Evolutionary conservation across 2,329 filamentous ascomycete genomes (phyloP), one percentile per base, ranked within the genome.

Genomic region (Trichophyton schoenleinii): DNA sequence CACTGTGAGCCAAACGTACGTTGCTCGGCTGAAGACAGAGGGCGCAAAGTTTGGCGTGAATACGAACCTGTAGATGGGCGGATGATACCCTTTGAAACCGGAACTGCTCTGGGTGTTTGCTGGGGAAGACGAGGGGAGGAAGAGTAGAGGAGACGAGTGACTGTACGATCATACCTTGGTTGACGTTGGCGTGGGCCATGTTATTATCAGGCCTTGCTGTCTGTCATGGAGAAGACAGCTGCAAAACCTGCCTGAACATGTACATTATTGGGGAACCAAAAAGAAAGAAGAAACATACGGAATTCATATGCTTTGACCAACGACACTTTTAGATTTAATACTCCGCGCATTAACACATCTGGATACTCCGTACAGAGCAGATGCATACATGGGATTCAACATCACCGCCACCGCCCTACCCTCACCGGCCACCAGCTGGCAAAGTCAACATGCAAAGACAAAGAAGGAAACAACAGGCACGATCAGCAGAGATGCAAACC

Each of bases 1-100:
- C 76, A 77, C 81, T 65, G 85, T 89, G 69, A 87, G 85, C 77
- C 74, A 79, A 57, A 80, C 85, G 46, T 90, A 89, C 72, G 82
- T 89, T 69, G 74, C 75, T 64, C 80, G 74, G 15, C 65, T 76
- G 46, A 64, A 83, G 67, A 74, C 84, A 74, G 83, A 86, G 4
- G 65, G 67, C 53, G 70, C 72, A 31, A 59, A 60, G 42, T 28
- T 41, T 28, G 59, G 18, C 46, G 11, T 41, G 25, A 9, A n/a
- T 8, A 15, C 22, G 3, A 22, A 9, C 22, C 20, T 48, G 18
- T 58, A 28, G 36, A 18, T 41, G 34, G 34, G 57, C 34, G 34
- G 34, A 38, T 38, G 34, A 38, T 38, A 38, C 34, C 28, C 28
- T 9, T 38, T 38, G 34, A 7, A 38, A 38, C 34, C 28, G 28